Evolutionary conservation across 345 rosid genomes (phyloP).

Genomic region (Dimocarpus longan): DNA sequence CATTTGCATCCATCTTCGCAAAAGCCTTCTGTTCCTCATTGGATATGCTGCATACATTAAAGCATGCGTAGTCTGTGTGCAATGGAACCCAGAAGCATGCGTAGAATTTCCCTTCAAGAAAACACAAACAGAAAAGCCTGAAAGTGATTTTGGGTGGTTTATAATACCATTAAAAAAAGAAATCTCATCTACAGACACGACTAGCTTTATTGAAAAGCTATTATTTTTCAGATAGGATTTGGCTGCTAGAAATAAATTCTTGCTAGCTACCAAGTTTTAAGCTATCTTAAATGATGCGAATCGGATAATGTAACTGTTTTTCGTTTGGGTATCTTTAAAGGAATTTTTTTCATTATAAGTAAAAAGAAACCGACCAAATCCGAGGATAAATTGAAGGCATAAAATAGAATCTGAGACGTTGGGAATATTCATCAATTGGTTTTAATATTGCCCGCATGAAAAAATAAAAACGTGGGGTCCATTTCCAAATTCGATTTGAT

Average conservation of each 20-base stretch:
- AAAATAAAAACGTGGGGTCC: not conserved
- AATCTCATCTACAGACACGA: no score
- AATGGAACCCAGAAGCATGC: constrained; percentile 26
- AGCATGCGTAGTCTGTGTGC: constrained; percentile 33
- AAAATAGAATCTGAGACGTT: constrained; percentile 3
- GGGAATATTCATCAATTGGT: constrained; percentile 25
- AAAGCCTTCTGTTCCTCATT: not conserved
- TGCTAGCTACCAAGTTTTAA: not conserved
- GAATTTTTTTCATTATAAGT: not conserved
- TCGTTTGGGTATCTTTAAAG: not conserved
- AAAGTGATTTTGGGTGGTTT: not conserved
- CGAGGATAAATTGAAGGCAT: not conserved
- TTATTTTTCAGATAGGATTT: constrained; percentile 4
- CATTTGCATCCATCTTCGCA: not conserved
- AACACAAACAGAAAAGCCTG: not conserved
- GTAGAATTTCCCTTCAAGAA: not conserved
- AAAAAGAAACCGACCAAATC: constrained; percentile 45
- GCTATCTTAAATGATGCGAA: constrained; percentile 19
- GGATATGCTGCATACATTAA: constrained; percentile 26
- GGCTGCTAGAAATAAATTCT: not conserved
- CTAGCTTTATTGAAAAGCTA: not conserved
- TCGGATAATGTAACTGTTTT: constrained; percentile 8
- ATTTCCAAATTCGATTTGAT: constrained; percentile 32
- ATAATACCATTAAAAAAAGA: no score
- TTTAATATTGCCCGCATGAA: not conserved